A percentile compares a stretch with the other conserved stretches of the same genome.
phyloP scores from a whole-genome alignment of 2,329 filamentous ascomycete species.

The Phialophora tarda region DNA sequence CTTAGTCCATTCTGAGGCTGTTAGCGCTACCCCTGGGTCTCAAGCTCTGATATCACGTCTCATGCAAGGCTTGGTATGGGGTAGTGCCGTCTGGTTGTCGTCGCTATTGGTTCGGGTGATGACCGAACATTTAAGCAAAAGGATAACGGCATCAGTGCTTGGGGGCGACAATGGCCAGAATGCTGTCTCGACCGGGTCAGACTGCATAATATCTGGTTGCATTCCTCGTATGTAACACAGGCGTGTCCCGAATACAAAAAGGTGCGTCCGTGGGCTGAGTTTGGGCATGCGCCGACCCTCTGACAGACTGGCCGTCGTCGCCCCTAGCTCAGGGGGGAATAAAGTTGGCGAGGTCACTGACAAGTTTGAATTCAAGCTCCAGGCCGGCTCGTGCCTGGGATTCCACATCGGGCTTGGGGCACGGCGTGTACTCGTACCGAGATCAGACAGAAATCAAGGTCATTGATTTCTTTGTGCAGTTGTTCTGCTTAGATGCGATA shows the following conservation, averaged over 20 bases:
- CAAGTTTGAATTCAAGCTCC: neutral
- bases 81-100: neutral
- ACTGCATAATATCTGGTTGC: neutral
- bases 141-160: neutral
- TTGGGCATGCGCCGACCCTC: neutral
- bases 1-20: neutral
- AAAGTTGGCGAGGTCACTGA: neutral
- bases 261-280: neutral
- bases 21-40: conserved; percentile 9
- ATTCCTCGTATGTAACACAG: neutral
- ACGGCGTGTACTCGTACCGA: neutral
- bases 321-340: neutral
- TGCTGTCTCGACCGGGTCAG: neutral
- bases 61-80: neutral
- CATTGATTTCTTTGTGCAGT: neutral
- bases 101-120: neutral
- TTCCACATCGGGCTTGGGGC: neutral
- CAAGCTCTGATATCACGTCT: neutral
- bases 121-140: neutral
- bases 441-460: neutral
- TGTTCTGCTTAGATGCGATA: neutral
- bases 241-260: neutral
- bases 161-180: neutral
- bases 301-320: neutral
- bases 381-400: neutral